Base-by-base conservation (phyloP, 2,329 filamentous ascomycete species). In the Thelonectria blattea region DNA sequence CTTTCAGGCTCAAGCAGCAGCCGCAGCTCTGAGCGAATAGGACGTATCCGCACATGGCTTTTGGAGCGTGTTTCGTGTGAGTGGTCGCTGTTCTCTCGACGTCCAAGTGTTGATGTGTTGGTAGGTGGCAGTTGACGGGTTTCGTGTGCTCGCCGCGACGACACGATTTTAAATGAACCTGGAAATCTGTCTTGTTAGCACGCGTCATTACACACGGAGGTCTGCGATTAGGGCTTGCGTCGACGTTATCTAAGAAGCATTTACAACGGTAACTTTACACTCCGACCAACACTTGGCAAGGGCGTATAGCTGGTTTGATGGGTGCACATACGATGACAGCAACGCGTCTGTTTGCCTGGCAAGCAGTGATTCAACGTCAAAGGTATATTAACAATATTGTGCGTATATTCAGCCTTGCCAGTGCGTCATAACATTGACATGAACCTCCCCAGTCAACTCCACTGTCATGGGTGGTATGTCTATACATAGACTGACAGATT, bases 1-100 rank as follows among this genome's bases (percentile, higher is more conserved):
- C 67, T 22, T 70, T 58, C 14, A 74, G 60, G 10, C 65, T 52
- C 15, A 62, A 60, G 49, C 61, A 64, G 52, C 73, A 74, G 48
- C 71, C 70, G 59, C 73, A 75, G 20, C 54, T 48, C 34, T 72
- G 66, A 39, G 68, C 48, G 30, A 67, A 60, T 17, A 74, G 54
- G 42, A 71, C 56, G 60, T 74, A 75, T 48, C 58, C 61, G 52
- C 73, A 75, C 72, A 75, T 75, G 17, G 3, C 15, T 8, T 5
- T 18, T 11, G 14, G 17, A 6, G 39, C 4, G 17, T 24, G 3
- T 24, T 3, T 45, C 32, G 50, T 39, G 45, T 17, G 49, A 18
- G 11, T 56, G 14, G 41, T 12, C 8, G 17, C 5, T 41, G 5
- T 14, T 30, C 1, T 15, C 41, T 32, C 27, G 14, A 24, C 3